Conservation (phyloP, 768 basidiomycete genomes). For the Podaxis carcinomalis region DNA sequence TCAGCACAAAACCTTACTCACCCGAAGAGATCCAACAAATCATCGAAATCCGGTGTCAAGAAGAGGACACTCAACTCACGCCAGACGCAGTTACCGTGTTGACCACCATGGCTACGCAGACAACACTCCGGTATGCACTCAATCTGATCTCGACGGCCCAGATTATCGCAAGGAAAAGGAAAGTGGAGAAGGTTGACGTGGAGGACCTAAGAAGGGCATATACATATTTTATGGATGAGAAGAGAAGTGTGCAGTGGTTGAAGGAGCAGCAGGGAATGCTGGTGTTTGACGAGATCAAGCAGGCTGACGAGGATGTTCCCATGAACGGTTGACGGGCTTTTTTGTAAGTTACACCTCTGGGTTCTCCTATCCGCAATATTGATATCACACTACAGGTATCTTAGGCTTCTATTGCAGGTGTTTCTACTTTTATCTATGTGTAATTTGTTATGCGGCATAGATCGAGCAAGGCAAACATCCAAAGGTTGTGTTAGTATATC, state of each 20-base stretch:
- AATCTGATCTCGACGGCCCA: slow-evolving; percentile 94
- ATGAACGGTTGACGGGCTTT: not conserved
- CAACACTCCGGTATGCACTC: slow-evolving; percentile 90
- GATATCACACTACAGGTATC: not conserved
- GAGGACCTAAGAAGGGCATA: slow-evolving; percentile 85
- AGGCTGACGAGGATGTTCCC: slow-evolving; percentile 25
- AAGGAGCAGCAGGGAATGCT: slow-evolving; percentile 76
- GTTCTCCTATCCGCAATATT: not conserved
- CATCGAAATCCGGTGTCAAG: slow-evolving; percentile 90
- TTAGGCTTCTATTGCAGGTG: not conserved
- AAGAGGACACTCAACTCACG: slow-evolving; percentile 89
- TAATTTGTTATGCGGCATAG: not conserved
- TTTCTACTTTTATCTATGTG: not conserved
- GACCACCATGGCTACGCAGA: slow-evolving; percentile 83
- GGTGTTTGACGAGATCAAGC: slow-evolving; percentile 68
- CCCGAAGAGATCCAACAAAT: slow-evolving; percentile 87
- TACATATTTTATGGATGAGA: slow-evolving; percentile 89
- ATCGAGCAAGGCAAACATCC: not conserved
- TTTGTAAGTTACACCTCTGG: not conserved
- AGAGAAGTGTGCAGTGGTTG: slow-evolving; percentile 87
- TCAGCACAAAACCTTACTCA: slow-evolving; percentile 84
- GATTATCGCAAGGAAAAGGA: slow-evolving; percentile 80
- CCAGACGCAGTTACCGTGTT: slow-evolving; percentile 73
- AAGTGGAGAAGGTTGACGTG: slow-evolving; percentile 74
- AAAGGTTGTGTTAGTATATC: not conserved